Evolutionary conservation across 139 green algal species (phyloP).

Genomic region (Chlamydomonas schloesseri): DNA sequence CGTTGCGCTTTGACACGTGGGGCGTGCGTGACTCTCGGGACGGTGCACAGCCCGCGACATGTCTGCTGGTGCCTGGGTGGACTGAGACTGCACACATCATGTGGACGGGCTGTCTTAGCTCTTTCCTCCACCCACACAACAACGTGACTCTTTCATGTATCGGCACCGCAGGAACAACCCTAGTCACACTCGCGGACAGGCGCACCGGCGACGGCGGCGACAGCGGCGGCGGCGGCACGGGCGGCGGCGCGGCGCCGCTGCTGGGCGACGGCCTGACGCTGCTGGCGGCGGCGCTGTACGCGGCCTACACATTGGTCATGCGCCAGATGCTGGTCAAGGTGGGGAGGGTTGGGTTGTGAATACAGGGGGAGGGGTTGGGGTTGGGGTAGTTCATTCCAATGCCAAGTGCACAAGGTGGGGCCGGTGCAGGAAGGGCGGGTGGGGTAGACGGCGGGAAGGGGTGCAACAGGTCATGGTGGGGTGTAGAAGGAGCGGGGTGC

Average conservation of each 20-base stretch:
- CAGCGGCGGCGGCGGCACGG: background rate
- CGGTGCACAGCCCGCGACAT: no score
- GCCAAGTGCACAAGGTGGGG: background rate
- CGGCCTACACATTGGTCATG: slow-evolving; percentile 87
- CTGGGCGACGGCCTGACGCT: slow-evolving; percentile 87
- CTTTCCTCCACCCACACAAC: background rate
- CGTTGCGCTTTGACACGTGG: no score
- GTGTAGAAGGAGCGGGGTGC: no score
- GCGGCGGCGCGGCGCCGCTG: slow-evolving; percentile 14
- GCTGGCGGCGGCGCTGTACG: slow-evolving; percentile 85
- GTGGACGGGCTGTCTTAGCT: no score
- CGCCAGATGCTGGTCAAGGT: slow-evolving; percentile 43
- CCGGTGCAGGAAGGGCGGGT: no score
- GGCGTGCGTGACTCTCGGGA: no score
- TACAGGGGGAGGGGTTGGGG: background rate
- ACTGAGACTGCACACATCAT: no score
- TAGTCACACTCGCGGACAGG: slow-evolving; percentile 53
- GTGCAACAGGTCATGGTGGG: background rate
- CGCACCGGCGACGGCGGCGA: background rate
- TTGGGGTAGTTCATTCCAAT: no score
- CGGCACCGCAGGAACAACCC: slow-evolving; percentile 41
- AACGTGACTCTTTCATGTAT: no score
- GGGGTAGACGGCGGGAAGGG: no score
- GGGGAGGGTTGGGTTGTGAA: background rate
- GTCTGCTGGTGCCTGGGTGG: no score